Evolutionary conservation across 495 filamentous ascomycete genomes (phyloP), one percentile per base, ranked within the genome.

Genomic region (Peziza echinospora): DNA sequence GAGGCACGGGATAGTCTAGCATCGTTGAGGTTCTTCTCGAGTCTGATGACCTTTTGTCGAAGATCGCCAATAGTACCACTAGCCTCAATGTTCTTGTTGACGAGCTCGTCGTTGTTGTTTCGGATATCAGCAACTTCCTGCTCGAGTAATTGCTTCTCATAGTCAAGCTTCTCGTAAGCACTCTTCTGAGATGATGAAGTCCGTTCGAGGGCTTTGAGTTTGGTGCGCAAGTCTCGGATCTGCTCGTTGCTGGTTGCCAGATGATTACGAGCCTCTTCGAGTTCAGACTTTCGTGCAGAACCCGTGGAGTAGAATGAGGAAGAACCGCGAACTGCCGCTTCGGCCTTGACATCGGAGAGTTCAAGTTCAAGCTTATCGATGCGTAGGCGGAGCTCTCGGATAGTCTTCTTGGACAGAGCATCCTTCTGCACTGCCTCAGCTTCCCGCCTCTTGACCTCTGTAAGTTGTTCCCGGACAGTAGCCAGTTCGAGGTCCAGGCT

Each of bases 371-470:
- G 62, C 9, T 70, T 65, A 37, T 59, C 51, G 24, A 72, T 61
- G 48, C 71, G 65, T 22, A 60, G 61, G 47, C 67, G 69, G 28
- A 73, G 57, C 10, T 60, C 50, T 26, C 69, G 67, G 49, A 67
- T 56, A 26, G 54, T 51, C n/a, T 71, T 69, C 48, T 75, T 78
- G 30, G 76, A 72, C 11, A 71, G 58, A 16, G 68, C 65, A 51
- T 83, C 79, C 8, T 74, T 73, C 55, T 78, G 70, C 7, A 77
- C 60, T 49, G 73, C 63, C 23, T 72, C 68, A 40, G 68, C 68
- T 48, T 82, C 77, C 24, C 75, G 76, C 48, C 71, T 71, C 9
- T 76, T 69, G 25, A 75, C 71, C 44, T 72, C 69, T 1, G 75
- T 71, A 13, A 83, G 63, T 48, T 72, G 28, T 21, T 45, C 48